These are phyloP conservation scores for Spiraea crenata DNA, from an alignment of 331 rosid genomes.

Conservation along the genomic window DNA sequence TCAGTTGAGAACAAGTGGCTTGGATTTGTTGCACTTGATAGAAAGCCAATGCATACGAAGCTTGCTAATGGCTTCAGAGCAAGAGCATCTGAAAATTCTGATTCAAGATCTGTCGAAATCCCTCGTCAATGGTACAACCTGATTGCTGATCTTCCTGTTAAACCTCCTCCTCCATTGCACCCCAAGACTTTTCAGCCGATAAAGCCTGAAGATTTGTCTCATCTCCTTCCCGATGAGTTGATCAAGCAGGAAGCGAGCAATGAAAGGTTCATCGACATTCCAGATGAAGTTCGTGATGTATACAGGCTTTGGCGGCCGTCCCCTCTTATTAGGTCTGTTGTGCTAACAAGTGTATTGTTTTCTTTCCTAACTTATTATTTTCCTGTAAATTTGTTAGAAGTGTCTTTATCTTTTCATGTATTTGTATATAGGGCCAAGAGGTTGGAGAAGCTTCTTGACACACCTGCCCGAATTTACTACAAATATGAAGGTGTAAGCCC, in stretches of 20 bases:
- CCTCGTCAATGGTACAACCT: conserved; percentile 88
- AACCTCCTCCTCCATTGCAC: conserved; percentile 90
- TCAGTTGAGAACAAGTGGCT: conserved; percentile 61
- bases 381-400: conserved; percentile 12
- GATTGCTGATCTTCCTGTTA: conserved; percentile 79
- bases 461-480: conserved; percentile 93
- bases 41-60: conserved; percentile 43
- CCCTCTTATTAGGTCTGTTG: conserved; percentile 81
- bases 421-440: conserved; percentile 73
- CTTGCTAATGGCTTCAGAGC: conserved; percentile 47
- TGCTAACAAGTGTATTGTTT: background rate
- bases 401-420: conserved; percentile 18
- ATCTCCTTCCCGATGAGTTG: conserved; percentile 70
- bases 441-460: conserved; percentile 84
- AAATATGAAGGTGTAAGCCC: conserved; percentile 97
- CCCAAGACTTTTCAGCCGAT: conserved; percentile 71
- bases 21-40: conserved; percentile 34
- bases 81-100: conserved; percentile 52
- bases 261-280: conserved; percentile 77
- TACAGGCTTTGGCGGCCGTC: conserved; percentile 95
- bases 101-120: conserved; percentile 42
- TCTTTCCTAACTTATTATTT: background rate
- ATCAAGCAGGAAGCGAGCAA: conserved; percentile 73
- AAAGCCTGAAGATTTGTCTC: conserved; percentile 75
- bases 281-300: conserved; percentile 74